phyloP scores from a whole-genome alignment of 2,329 filamentous ascomycete species.

The Neofusicoccum laricinum region DNA sequence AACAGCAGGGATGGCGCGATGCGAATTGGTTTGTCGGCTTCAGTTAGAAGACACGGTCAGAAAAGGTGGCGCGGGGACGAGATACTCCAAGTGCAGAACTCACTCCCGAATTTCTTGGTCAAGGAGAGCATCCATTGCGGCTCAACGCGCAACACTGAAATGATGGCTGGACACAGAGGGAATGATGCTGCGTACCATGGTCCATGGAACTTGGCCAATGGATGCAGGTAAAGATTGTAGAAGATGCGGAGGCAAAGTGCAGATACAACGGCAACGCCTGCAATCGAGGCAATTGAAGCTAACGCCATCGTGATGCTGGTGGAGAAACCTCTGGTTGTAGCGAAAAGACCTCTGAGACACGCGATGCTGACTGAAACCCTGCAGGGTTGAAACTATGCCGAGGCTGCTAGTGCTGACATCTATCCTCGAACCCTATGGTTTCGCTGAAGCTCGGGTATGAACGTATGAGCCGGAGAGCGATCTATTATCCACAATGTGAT shows the following conservation, averaged over 20 bases:
- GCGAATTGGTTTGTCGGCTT: constrained; percentile 35
- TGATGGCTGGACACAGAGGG: constrained; percentile 19
- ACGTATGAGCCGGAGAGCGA: no score
- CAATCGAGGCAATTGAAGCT: neutral
- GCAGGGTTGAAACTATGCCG: no score
- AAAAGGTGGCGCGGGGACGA: neutral
- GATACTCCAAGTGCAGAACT: constrained; percentile 14
- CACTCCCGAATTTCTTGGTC: constrained; percentile 27
- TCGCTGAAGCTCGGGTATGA: no score
- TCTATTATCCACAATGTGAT: no score
- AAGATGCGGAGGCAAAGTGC: neutral
- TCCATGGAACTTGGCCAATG: constrained; percentile 1
- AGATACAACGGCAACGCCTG: neutral
- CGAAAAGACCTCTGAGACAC: no score
- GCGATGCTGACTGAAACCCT: no score
- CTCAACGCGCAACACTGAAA: constrained; percentile 28
- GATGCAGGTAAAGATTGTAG: constrained; percentile 9
- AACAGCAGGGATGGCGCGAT: constrained; percentile 38
- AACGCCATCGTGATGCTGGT: neutral
- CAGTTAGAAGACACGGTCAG: neutral
- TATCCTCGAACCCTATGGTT: no score
- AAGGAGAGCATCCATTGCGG: constrained; percentile 30
- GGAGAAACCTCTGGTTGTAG: no score
- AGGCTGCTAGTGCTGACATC: no score
- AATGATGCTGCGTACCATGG: constrained; percentile 10